These are phyloP conservation scores for Meyerozyma guilliermondii DNA, from an alignment of 1,139 yeast genomes.

Conservation along the genomic window DNA sequence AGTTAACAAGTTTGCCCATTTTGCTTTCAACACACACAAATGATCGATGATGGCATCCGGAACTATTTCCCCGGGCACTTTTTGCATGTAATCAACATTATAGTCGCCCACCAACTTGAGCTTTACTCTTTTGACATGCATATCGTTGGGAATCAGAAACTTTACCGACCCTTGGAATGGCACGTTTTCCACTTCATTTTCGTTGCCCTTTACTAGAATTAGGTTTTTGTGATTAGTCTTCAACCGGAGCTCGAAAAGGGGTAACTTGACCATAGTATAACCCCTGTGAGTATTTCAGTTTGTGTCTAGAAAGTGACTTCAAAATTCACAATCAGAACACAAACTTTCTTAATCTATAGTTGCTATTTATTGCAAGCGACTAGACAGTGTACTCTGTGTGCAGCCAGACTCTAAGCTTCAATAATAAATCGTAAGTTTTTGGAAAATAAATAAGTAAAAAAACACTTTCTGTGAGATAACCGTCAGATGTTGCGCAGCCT, in stretches of 20 bases:
- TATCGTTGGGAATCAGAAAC: conserved; percentile 47
- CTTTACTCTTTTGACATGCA: conserved; percentile 43
- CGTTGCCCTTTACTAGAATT: conserved; percentile 51
- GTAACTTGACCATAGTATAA: not conserved
- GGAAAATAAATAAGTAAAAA: too few species aligned
- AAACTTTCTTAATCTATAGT: too few species aligned
- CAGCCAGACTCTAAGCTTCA: too few species aligned
- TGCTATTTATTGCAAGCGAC: too few species aligned
- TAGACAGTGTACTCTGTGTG: too few species aligned
- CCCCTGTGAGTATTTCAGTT: too few species aligned
- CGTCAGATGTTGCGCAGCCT: not conserved
- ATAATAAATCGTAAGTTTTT: too few species aligned
- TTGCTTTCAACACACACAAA: conserved; percentile 43
- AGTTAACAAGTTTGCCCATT: conserved; percentile 57
- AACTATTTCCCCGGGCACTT: conserved; percentile 25
- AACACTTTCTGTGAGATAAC: not conserved
- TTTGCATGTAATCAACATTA: conserved; percentile 49
- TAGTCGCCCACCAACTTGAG: conserved; percentile 50
- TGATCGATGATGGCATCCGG: conserved; percentile 48
- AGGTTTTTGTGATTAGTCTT: conserved; percentile 51
- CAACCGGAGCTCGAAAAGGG: conserved; percentile 14
- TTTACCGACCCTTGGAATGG: conserved; percentile 54
- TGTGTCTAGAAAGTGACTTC: too few species aligned
- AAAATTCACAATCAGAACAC: too few species aligned
- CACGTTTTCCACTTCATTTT: conserved; percentile 50